Evolutionary conservation across 257 asterid genomes (phyloP), one percentile per base, ranked within the genome.

Genomic region (Solanum dulcamara): DNA sequence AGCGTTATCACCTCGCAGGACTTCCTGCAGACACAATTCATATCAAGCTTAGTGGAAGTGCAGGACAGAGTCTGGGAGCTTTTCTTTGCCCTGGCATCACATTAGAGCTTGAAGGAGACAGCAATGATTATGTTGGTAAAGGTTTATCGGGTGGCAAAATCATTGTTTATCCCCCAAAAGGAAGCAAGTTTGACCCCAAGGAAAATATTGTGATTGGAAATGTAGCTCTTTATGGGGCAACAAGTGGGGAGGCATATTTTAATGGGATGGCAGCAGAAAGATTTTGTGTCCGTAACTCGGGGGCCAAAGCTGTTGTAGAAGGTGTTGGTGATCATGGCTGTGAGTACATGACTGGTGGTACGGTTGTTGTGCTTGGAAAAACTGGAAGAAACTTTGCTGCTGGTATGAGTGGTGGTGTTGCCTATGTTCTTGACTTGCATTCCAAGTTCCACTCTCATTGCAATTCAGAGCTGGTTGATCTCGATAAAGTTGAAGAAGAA

Each of bases 301-400:
- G 99, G 38, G 98, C 98, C 37, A 93, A 89, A 88, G 94, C 99
- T 38, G 99, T 97, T 59, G 99, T 97, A 83, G 99, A 97, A 93
- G 99, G 99, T 35, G 98, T 95, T 87, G 99, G 99, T 85, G 99
- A 97, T 91, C 99, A 97, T 72, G 99, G 99, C 53, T 97, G 99
- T 37, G 99, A 95, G 90, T 97, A 97, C 88, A 97, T 97, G 99
- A 97, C 99, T 35, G 99, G 99, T 85, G 99, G 99, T 66, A 93
- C 89, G 50, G 94, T 97, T 81, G 99, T 97, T 66, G 94, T 97
- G 83, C 92, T 97, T 44, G 99, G 99, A 75, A 92, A 90, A 89
- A 93, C 98, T 7, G 99, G 99, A 44, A 91, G 99, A 86, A 97
- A 97, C 89, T 97, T 97, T 89, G 99, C 99, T 71, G 99, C 99